phyloP scores from a whole-genome alignment of 78 protist species.

The Isochrysis galbana region DNA sequence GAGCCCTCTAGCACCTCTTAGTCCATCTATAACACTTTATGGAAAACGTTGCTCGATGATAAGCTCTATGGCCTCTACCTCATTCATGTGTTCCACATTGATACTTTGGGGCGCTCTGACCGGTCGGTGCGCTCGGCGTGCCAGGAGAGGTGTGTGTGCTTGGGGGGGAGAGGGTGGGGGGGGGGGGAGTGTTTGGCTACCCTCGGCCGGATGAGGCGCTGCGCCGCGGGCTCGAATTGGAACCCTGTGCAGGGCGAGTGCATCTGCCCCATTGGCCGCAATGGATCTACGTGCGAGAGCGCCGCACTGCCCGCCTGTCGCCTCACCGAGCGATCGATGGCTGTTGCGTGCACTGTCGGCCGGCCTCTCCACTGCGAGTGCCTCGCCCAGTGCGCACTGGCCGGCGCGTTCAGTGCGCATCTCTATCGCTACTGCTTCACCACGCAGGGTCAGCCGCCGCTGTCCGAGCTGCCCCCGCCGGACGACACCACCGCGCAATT shows the following conservation, averaged over 20 bases:
- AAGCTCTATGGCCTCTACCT: no score
- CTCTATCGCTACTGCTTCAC: neutral
- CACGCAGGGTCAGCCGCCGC: neutral
- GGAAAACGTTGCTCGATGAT: no score
- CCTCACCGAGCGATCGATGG: neutral
- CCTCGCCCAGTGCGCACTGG: neutral
- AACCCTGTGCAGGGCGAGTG: neutral
- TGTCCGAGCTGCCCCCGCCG: neutral
- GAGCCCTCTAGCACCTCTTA: no score
- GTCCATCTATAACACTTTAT: no score
- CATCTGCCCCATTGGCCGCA: neutral
- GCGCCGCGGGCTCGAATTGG: neutral
- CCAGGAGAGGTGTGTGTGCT: no score
- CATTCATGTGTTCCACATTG: no score
- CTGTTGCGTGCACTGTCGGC: neutral
- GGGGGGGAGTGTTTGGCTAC: no score
- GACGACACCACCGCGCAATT: neutral
- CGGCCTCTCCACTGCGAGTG: neutral
- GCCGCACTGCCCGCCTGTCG: neutral
- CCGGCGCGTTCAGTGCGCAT: neutral
- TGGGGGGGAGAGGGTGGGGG: no score
- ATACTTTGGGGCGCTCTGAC: no score
- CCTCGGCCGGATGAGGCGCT: neutral
- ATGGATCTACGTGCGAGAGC: neutral
- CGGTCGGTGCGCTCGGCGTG: no score